These are phyloP conservation scores for Globisporangium spiculum DNA, from an alignment of 352 stramenopile species.

Conservation along the genomic window DNA sequence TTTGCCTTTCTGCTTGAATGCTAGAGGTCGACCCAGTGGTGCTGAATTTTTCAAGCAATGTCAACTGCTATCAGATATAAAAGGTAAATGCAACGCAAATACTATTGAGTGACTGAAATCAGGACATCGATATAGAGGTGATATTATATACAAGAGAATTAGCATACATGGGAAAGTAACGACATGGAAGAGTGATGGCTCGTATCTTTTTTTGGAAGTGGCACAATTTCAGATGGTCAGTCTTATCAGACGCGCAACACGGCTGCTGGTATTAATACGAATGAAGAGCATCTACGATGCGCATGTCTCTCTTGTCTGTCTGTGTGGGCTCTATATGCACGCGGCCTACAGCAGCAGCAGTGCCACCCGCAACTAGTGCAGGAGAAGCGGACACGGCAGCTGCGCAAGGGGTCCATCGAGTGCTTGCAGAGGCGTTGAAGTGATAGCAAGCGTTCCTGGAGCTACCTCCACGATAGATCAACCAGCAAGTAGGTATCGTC, in stretches of 20 bases:
- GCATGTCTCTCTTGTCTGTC: background rate
- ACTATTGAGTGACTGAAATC: background rate
- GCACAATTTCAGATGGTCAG: background rate
- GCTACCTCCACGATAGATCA: background rate
- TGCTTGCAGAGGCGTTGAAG: background rate
- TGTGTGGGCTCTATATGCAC: background rate
- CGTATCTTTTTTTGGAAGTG: constrained; percentile 11
- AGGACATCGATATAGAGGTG: background rate
- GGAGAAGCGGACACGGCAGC: background rate
- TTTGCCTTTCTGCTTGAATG: constrained; percentile 4
- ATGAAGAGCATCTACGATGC: background rate
- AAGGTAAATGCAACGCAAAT: background rate
- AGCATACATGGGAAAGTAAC: background rate
- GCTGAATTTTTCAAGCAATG: background rate
- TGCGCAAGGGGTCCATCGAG: background rate
- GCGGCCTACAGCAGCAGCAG: background rate
- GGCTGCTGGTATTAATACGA: constrained; percentile 6
- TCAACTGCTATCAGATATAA: background rate
- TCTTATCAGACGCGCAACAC: constrained; percentile 4
- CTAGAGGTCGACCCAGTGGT: background rate
- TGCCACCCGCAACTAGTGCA: too few relatives aligned
- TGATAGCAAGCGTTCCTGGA: background rate
- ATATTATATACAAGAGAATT: background rate
- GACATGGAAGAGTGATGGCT: too few relatives aligned
- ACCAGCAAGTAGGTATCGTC: background rate